Conservation (phyloP, 1,139 yeast genomes). For the Saccharomyces hybrid region DNA sequence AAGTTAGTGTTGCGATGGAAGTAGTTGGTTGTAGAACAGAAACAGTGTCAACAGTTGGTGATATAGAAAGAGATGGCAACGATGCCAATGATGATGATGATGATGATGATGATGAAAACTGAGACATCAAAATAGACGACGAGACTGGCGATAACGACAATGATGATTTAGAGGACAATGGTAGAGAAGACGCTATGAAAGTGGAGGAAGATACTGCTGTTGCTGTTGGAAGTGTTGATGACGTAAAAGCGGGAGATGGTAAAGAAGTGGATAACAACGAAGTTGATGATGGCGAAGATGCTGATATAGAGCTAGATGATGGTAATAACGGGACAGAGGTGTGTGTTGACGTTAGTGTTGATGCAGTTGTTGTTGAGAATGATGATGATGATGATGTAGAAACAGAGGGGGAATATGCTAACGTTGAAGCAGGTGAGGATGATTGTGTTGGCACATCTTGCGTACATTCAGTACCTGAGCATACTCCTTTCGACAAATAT, state of each 20-base stretch:
- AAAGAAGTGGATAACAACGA: background rate
- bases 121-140: background rate
- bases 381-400: background rate
- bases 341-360: background rate
- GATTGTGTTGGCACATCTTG: background rate
- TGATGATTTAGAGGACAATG: background rate
- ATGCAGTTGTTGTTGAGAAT: constrained; percentile 3
- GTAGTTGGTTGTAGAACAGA: background rate
- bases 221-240: background rate
- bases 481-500: background rate
- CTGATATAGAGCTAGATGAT: background rate
- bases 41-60: background rate
- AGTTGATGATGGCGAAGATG: background rate
- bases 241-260: background rate
- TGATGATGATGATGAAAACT: background rate
- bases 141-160: background rate
- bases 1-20: background rate
- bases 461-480: background rate
- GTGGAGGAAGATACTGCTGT: background rate
- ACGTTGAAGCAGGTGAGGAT: background rate
- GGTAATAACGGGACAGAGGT: background rate
- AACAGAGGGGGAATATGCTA: background rate
- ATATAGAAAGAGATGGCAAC: background rate
- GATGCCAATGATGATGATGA: background rate
- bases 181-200: background rate